Conservation (phyloP, 306 rosid genomes). For the Lupinus albus region DNA sequence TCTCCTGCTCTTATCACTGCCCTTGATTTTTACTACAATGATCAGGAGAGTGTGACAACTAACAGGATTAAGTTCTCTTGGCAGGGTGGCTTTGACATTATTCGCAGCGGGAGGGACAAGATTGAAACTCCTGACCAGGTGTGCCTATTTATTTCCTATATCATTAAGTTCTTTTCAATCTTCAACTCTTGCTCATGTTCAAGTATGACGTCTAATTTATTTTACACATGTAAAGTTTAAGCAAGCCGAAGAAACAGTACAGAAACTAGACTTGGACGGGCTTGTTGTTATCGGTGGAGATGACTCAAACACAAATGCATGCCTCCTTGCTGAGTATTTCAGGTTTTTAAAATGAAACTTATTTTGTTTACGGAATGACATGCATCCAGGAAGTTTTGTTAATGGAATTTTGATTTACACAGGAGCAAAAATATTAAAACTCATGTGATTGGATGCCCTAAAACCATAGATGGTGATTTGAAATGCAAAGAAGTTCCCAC, state of each 20-base stretch:
- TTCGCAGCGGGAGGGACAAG: conserved; percentile 98
- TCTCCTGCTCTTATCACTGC: background rate
- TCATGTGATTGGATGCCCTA: conserved; percentile 90
- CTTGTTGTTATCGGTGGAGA: conserved; percentile 97
- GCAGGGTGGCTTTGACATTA: conserved; percentile 99
- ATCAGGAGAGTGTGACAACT: conserved; percentile 33
- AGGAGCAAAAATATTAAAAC: conserved; percentile 79
- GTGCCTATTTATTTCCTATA: conserved; percentile 25
- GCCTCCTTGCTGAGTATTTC: conserved; percentile 97
- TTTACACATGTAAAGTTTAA: conserved; percentile 64
- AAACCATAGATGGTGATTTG: conserved; percentile 98
- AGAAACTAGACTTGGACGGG: conserved; percentile 92
- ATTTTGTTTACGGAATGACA: conserved; percentile 22
- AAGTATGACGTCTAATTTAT: conserved; percentile 33
- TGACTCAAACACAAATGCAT: conserved; percentile 97
- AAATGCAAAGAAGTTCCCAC: conserved; percentile 96
- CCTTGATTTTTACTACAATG: background rate
- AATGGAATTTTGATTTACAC: conserved; percentile 39
- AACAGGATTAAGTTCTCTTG: conserved; percentile 34
- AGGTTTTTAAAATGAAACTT: conserved; percentile 51
- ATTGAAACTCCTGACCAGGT: conserved; percentile 99
- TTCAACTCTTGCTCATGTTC: conserved; percentile 24
- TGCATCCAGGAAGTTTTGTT: conserved; percentile 23
- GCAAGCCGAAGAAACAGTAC: conserved; percentile 89
- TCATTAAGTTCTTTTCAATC: conserved; percentile 16